These are phyloP conservation scores for Cornus suecica DNA, from an alignment of 148 eudicot genomes.

Conservation along the genomic window DNA sequence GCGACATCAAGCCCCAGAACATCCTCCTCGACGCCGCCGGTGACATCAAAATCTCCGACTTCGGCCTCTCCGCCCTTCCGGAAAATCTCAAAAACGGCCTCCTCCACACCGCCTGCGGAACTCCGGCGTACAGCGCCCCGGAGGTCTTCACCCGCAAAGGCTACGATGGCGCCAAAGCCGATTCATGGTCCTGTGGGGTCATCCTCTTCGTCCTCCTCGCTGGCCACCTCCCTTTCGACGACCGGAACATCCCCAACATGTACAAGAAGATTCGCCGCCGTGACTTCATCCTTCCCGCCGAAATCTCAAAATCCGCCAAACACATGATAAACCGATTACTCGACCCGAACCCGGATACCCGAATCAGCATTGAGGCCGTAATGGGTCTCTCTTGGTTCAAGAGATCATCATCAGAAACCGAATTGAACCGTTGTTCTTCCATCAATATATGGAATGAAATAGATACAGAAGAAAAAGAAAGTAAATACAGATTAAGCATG, in stretches of 20 bases:
- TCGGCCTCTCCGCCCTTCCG: conserved; percentile 69
- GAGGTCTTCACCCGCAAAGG: conserved; percentile 55
- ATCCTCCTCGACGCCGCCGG: conserved; percentile 52
- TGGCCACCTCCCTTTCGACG: conserved; percentile 70
- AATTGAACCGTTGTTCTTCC: background rate
- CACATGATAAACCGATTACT: conserved; percentile 42
- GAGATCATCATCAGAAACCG: conserved; percentile 19
- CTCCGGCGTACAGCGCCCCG: conserved; percentile 68
- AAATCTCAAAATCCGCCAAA: conserved; percentile 47
- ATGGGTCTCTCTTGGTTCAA: conserved; percentile 55
- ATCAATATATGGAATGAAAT: too few relatives aligned
- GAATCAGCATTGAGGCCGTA: conserved; percentile 49
- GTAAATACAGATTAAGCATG: conserved; percentile 27
- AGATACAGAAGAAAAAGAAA: conserved; percentile 31
- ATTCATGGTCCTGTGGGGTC: conserved; percentile 88
- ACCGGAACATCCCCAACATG: conserved; percentile 55
- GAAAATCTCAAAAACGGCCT: conserved; percentile 19
- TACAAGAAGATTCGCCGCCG: conserved; percentile 52
- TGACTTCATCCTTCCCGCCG: conserved; percentile 44
- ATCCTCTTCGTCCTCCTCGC: conserved; percentile 56
- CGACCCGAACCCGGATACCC: conserved; percentile 68
- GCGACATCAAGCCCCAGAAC: conserved; percentile 83
- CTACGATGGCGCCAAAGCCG: conserved; percentile 74
- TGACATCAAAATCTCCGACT: conserved; percentile 53
- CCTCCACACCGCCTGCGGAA: conserved; percentile 76